A percentile compares a stretch with the other conserved stretches of the same genome.
Conservation (phyloP, 129 eudicot species). For the Helichrysum umbraculigerum region DNA sequence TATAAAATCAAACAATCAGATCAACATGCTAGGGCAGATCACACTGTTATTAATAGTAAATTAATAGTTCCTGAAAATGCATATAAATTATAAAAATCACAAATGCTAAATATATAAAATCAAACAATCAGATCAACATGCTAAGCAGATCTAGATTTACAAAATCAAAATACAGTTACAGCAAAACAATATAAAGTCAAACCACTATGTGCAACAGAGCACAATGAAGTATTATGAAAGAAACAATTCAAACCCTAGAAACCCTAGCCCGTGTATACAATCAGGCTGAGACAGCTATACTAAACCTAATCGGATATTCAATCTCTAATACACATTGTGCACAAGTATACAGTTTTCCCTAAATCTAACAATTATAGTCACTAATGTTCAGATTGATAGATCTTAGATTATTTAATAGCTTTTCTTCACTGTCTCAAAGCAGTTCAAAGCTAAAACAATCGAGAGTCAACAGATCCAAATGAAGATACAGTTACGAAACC, state of each 20-base stretch:
- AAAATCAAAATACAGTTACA: not conserved
- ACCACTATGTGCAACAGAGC: not conserved
- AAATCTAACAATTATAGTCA: not conserved
- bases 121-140: not conserved
- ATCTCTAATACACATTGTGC: not conserved
- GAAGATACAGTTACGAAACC: constrained; percentile 9
- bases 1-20: not conserved
- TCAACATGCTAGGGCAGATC: not conserved
- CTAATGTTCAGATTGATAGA: not conserved
- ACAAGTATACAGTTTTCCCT: not conserved
- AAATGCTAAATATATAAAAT: not conserved
- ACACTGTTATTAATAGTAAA: not conserved
- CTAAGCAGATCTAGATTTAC: not conserved
- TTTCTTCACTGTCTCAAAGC: constrained; percentile 1
- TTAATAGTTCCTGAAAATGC: not conserved
- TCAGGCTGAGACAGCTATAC: not conserved
- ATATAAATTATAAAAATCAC: not conserved
- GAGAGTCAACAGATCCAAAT: constrained; percentile 15
- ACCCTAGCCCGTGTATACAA: not conserved
- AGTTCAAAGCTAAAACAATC: constrained; percentile 1
- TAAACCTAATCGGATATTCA: not conserved
- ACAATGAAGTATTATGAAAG: not conserved
- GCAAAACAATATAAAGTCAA: not conserved
- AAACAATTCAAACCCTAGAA: not conserved
- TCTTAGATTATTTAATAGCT: not conserved